A percentile compares a stretch with the other conserved stretches of the same genome.
phyloP scores from a whole-genome alignment of 441 rosid genomes.

The Metrosideros polymorpha region DNA sequence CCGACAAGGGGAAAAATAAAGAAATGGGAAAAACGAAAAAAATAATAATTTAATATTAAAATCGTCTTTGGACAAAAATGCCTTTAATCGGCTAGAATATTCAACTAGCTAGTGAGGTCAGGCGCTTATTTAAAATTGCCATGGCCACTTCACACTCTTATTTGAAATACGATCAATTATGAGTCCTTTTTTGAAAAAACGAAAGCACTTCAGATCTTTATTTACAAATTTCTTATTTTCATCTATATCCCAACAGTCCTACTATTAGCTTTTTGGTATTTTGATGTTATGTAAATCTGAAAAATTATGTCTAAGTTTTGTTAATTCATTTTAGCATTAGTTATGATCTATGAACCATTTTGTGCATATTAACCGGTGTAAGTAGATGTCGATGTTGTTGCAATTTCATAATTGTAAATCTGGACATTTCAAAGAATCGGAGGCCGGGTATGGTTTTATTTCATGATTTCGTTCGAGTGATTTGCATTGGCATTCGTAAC shows the following conservation, averaged over 20 bases:
- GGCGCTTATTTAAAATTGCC: too few relatives aligned
- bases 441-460: background rate
- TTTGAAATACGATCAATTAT: too few relatives aligned
- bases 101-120: too few relatives aligned
- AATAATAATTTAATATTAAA: too few relatives aligned
- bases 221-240: too few relatives aligned
- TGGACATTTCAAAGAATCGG: background rate
- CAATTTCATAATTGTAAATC: background rate
- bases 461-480: background rate
- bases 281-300: background rate
- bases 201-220: too few relatives aligned
- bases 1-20: too few relatives aligned
- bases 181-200: too few relatives aligned
- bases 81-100: too few relatives aligned
- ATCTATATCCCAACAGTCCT: rapidly evolving
- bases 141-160: too few relatives aligned
- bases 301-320: background rate
- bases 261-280: background rate
- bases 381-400: background rate
- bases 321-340: background rate
- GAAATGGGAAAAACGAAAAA: too few relatives aligned
- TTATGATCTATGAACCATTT: background rate
- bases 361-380: background rate
- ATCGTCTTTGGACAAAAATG: too few relatives aligned
- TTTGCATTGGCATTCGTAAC: background rate